Conservation (phyloP, 1,139 yeast species). For the Lodderomyces oxycetoniae region DNA sequence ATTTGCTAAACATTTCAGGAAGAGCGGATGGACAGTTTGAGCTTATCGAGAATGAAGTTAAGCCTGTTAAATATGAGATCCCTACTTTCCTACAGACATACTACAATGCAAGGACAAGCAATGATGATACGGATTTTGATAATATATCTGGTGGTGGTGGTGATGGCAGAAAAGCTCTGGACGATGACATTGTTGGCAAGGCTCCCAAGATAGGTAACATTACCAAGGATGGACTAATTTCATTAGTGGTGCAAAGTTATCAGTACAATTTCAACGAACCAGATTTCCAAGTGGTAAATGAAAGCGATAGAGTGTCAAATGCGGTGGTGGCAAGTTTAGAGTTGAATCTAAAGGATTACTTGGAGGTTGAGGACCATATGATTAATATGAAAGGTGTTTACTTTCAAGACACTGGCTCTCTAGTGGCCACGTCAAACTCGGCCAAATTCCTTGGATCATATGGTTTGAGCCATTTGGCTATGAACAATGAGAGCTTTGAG, state of each 20-base stretch:
- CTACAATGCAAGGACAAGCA: conserved; percentile 20
- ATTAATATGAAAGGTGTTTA: conserved; percentile 62
- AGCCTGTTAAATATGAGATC: conserved; percentile 22
- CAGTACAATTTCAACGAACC: conserved; percentile 24
- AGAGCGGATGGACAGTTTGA: conserved; percentile 42
- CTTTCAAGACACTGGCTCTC: conserved; percentile 64
- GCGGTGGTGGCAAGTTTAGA: conserved; percentile 27
- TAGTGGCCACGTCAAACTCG: conserved; percentile 59
- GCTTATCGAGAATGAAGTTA: conserved; percentile 13
- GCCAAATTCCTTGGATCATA: conserved; percentile 68
- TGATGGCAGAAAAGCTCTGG: conserved; percentile 1
- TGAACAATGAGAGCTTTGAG: conserved; percentile 41
- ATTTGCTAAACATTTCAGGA: conserved; percentile 50
- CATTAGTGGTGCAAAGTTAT: conserved; percentile 20
- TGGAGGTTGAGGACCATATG: conserved; percentile 41
- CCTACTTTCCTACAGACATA: conserved; percentile 44
- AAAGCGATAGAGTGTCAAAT: conserved; percentile 22
- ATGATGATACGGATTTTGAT: conserved; percentile 2
- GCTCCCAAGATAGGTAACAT: conserved; percentile 28
- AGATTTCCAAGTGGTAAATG: conserved; percentile 15
- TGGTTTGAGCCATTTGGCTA: conserved; percentile 54
- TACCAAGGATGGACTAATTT: conserved; percentile 24
- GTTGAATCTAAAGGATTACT: conserved; percentile 31
- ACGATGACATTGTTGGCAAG: conserved; percentile 16
- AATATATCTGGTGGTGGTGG: not conserved